phyloP scores from a whole-genome alignment of 179 eudicot species.

The Gypsophila paniculata region DNA sequence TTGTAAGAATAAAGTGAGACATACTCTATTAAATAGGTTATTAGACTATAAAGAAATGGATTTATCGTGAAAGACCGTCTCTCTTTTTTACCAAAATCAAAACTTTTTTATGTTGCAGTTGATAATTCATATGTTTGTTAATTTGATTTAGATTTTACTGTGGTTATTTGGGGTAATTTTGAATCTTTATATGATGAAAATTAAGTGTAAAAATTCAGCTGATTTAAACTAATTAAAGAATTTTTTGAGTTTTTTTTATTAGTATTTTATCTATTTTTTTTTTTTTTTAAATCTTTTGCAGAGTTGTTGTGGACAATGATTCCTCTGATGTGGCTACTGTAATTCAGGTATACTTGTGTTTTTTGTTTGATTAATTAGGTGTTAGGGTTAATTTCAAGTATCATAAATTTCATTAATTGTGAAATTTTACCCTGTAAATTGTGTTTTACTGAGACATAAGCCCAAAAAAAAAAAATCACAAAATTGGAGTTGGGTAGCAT shows the following conservation, averaged over 20 bases:
- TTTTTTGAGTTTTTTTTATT: no score
- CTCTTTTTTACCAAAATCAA: neutral
- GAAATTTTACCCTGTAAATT: neutral
- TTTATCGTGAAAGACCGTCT: no score
- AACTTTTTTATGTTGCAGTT: neutral
- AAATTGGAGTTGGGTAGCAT: neutral
- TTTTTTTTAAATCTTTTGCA: conserved; percentile 27
- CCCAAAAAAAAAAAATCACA: neutral
- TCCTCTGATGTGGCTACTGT: conserved; percentile 75
- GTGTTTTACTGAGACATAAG: neutral
- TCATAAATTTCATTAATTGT: neutral
- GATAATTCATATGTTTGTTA: neutral
- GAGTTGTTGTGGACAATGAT: conserved; percentile 71
- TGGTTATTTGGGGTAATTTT: no score
- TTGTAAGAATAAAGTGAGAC: no score
- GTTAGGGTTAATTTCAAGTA: neutral
- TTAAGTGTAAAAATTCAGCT: neutral
- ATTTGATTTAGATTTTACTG: no score
- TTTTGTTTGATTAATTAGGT: no score
- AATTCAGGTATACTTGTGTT: conserved; percentile 46
- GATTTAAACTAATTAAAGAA: neutral
- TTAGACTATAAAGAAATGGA: no score
- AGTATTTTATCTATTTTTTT: no score
- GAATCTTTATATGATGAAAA: neutral
- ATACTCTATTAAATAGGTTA: no score